Evolutionary conservation across 164 flowering plant genomes (phyloP).

Genomic region (Stephania yunnanensis): DNA sequence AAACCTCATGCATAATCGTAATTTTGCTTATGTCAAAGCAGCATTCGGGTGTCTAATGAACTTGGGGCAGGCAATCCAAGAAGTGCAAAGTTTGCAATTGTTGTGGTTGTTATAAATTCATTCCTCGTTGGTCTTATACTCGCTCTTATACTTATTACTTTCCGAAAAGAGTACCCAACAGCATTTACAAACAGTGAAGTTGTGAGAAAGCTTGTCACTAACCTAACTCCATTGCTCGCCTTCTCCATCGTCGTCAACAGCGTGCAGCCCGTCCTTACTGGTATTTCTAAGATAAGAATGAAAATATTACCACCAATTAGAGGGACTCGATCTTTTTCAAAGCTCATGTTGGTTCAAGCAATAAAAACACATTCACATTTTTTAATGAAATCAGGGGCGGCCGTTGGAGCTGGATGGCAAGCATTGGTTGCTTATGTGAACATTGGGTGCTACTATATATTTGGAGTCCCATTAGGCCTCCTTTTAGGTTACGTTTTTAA

Average conservation of each 20-base stretch:
- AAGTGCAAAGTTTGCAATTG: slow-evolving; percentile 49
- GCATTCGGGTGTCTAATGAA: slow-evolving; percentile 70
- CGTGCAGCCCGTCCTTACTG: slow-evolving; percentile 55
- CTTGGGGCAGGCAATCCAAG: slow-evolving; percentile 62
- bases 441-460: slow-evolving; percentile 49
- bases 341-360: too few relatives aligned
- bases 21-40: slow-evolving; percentile 10
- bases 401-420: slow-evolving; percentile 78
- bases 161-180: slow-evolving; percentile 28
- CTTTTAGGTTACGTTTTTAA: slow-evolving; percentile 34
- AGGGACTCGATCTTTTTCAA: neutral
- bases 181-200: slow-evolving; percentile 31
- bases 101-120: slow-evolving; percentile 41
- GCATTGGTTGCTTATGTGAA: slow-evolving; percentile 50
- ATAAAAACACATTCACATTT: neutral
- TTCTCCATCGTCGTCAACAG: slow-evolving; percentile 37
- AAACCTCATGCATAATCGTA: too few relatives aligned
- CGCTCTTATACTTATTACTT: slow-evolving; percentile 24
- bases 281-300: slow-evolving; percentile 15
- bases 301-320: neutral
- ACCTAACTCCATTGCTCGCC: slow-evolving; percentile 45
- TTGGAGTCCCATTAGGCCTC: slow-evolving; percentile 62
- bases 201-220: slow-evolving; percentile 29
- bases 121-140: slow-evolving; percentile 32
- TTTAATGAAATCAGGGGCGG: slow-evolving; percentile 38